Evolutionary conservation across 306 rosid species (phyloP), one percentile per base, ranked within the genome.

Genomic region (Cucurbita pepo): DNA sequence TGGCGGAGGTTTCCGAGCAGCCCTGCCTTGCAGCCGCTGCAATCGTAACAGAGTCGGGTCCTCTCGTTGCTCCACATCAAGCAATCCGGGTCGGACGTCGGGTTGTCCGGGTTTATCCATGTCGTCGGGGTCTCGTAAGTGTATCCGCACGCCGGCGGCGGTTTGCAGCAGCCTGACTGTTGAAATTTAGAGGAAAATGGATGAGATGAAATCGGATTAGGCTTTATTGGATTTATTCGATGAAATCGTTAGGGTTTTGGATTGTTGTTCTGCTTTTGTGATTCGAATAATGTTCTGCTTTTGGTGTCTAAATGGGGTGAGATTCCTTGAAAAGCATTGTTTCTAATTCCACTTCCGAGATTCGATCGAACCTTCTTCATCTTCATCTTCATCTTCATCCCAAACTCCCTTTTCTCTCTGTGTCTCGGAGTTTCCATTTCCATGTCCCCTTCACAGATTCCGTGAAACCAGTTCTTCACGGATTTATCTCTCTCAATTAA

Each of bases 141-240:
- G 89, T 79, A 90, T 4, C 94, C 98, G 65, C 97, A 94, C 0
- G 69, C 79, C 8, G 88, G 79, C 4, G 98, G 95, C 50, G 98
- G 97, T 76, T 90, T 90, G 78, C 98, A 94, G 50, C 98, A 94
- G 4, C 98, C 98, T 56, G 97, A 86, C 98, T 94, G 91, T 51
- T 60, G 16, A 22, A 56, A 21, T 30, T 13, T 12, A 4, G 43
- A 30, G 10, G 41, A 34, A 6, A 41, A 58, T 58, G 3, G 64
- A 56, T 19, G 5, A 56, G 11, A 12, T 57, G 3, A 25, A 57
- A 57, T 57, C 7, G 36, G 61, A 56, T 56, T 22, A 40, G 40
- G 54, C 2, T 8, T 8, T 43, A 13, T 43, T 43, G 19, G 7
- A 34, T 34, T 59, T 34, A 34, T 56, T 37, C 38, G 37, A 22